Evolutionary conservation across 108 stramenopile genomes (phyloP), one percentile per base, ranked within the genome.

Genomic region (Skeletonema tropicum): DNA sequence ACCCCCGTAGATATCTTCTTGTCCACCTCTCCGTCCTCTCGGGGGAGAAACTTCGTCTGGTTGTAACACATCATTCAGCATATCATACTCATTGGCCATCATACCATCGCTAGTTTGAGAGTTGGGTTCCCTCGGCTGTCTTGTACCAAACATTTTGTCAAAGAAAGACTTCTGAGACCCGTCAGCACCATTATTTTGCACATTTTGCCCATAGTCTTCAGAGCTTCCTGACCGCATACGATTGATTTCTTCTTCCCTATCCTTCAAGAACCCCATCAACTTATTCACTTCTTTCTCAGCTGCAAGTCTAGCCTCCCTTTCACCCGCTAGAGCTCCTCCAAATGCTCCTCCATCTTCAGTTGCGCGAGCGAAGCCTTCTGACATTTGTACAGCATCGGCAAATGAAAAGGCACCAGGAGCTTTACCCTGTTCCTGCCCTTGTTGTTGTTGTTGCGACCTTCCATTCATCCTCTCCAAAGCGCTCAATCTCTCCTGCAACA

Each of bases 401-500:
- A 69, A 69, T 33, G 41, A 45, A 46, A 41, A 68, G 23, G 52
- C 52, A 0, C 52, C 52, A 45, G 70, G 39, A 19, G 6, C 30
- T 35, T 59, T 58, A 42, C 39, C 60, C 30, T 59, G 31, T 30
- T 25, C 32, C 60, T 38, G 23, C 57, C 68, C 78, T 39, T 62
- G 66, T 6, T 49, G 59, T 6, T 49, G 59, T 42, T 79, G 62
- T 49, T 73, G 67, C 61, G 73, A 64, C 48, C 60, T 66, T 35
- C 46, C 59, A 46, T 60, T 41, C 62, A 81, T 66, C 21, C 73
- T 45, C 59, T 81, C 73, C 39, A 81, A 64, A 3, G 60, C 58
- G 33, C 60, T 58, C n/a, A 70, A 74, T 14, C 72, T 60, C 14
- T 73, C 63, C 26, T 71, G 71, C 55, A 81, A 41, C 26, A 70